phyloP scores from a whole-genome alignment of 164 flowering plant genomes.

The Vitis rotundifolia region DNA sequence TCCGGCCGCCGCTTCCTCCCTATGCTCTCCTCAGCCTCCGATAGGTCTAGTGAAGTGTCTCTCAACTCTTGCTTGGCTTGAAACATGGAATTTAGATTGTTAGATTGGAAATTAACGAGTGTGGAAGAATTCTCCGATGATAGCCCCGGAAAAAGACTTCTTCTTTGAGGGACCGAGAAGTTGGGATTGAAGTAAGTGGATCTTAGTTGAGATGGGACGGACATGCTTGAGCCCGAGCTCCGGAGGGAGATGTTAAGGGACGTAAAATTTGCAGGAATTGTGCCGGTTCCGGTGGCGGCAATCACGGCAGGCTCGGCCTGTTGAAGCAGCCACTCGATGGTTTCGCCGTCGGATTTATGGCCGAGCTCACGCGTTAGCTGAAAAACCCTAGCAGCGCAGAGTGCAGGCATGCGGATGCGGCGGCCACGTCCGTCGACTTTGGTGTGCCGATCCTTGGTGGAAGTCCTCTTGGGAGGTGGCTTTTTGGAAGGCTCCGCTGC shows the following conservation, averaged over 20 bases:
- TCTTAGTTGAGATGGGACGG: conserved; percentile 61
- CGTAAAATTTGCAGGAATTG: conserved; percentile 73
- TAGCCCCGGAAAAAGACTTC: conserved; percentile 41
- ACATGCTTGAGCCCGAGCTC: conserved; percentile 62
- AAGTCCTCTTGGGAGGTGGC: conserved; percentile 54
- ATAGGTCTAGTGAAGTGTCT: conserved; percentile 40
- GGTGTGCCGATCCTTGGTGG: conserved; percentile 74
- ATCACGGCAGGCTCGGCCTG: conserved; percentile 78
- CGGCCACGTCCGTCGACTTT: conserved; percentile 72
- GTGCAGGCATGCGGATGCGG: conserved; percentile 73
- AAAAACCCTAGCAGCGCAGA: conserved; percentile 69
- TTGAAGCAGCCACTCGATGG: conserved; percentile 71
- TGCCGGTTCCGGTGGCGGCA: conserved; percentile 77
- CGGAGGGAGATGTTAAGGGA: conserved; percentile 63
- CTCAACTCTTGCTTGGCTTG: conserved; percentile 54
- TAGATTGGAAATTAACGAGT: conserved; percentile 39
- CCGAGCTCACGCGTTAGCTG: conserved; percentile 73
- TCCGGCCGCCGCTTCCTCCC: conserved; percentile 43
- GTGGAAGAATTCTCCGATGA: conserved; percentile 31
- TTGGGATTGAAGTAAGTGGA: conserved; percentile 47
- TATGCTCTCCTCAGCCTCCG: conserved; percentile 31
- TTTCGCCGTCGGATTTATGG: conserved; percentile 74
- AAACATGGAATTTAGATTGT: conserved; percentile 19
- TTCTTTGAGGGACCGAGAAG: conserved; percentile 33
- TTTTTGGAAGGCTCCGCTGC: conserved; percentile 39